Evolutionary conservation across 2,329 filamentous ascomycete genomes (phyloP).

Genomic region (Verruconis gallopava): DNA sequence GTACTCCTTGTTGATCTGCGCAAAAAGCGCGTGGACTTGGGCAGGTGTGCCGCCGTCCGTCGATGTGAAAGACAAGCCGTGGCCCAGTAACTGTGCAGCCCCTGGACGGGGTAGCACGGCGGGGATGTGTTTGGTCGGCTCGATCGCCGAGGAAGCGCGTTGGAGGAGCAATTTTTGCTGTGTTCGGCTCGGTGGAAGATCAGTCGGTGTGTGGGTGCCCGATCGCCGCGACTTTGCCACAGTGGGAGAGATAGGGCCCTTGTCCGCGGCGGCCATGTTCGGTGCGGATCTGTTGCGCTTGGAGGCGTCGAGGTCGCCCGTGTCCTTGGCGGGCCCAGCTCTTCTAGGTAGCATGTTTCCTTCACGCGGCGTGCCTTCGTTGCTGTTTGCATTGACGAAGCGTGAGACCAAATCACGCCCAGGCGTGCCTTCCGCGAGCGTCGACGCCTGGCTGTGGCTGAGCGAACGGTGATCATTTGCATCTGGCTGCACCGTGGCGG

Average conservation of each 20-base stretch:
- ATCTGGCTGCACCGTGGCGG: constrained; percentile 35
- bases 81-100: constrained; percentile 21
- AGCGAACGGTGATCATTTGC: constrained; percentile 22
- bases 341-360: constrained; percentile 23
- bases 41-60: constrained; percentile 37
- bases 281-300: constrained; percentile 28
- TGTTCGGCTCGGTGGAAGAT: constrained; percentile 43
- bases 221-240: constrained; percentile 13
- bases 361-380: constrained; percentile 27
- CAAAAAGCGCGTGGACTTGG: constrained; percentile 37
- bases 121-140: constrained; percentile 41
- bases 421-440: constrained; percentile 27
- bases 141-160: constrained; percentile 58
- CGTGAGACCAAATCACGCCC: constrained; percentile 31
- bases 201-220: constrained; percentile 26
- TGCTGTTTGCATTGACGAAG: constrained; percentile 25
- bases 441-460: constrained; percentile 25
- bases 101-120: constrained; percentile 25
- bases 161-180: constrained; percentile 67
- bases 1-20: constrained; percentile 60
- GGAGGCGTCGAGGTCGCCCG: constrained; percentile 16
- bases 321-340: background rate
- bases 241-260: constrained; percentile 14
- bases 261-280: constrained; percentile 22
- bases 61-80: constrained; percentile 11